Evolutionary conservation across 306 rosid species (phyloP).

Genomic region (Prunus mongolica): DNA sequence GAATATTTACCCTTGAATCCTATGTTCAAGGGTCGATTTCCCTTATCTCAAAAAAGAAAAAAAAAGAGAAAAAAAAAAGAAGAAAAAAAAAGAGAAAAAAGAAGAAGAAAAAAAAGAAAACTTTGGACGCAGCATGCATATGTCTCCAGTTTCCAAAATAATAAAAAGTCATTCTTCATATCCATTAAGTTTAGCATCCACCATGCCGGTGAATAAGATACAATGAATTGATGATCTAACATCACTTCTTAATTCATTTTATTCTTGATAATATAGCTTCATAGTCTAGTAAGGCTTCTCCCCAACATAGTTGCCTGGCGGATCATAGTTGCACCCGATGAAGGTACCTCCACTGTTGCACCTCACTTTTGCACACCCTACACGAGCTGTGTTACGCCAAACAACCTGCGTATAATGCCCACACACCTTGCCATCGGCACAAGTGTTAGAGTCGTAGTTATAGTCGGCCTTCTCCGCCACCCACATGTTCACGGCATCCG

Average conservation of each 20-base stretch:
- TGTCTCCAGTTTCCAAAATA: background rate
- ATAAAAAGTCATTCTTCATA: background rate
- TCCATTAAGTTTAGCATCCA: background rate
- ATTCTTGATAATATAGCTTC: background rate
- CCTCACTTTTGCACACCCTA: slow-evolving; percentile 16
- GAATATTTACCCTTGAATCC: too few relatives aligned
- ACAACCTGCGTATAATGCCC: slow-evolving; percentile 45
- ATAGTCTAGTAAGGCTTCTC: slow-evolving; percentile 34
- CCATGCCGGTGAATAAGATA: background rate
- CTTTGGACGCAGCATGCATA: too few relatives aligned
- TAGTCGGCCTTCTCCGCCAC: slow-evolving; percentile 33
- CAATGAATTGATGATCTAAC: background rate
- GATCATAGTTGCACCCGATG: slow-evolving; percentile 56
- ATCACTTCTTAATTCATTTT: background rate
- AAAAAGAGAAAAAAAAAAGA: too few relatives aligned
- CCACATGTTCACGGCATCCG: slow-evolving; percentile 38
- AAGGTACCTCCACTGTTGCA: slow-evolving; percentile 42
- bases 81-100: too few relatives aligned
- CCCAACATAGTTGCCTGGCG: slow-evolving; percentile 42
- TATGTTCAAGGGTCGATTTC: too few relatives aligned
- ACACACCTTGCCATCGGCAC: slow-evolving; percentile 22
- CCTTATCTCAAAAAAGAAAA: too few relatives aligned
- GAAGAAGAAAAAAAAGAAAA: fast-evolving
- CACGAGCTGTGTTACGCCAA: slow-evolving; percentile 1
- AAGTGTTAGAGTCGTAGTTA: slow-evolving; percentile 27